Base-by-base conservation (phyloP, 441 rosid genomes). In the Erodium moschatum region DNA sequence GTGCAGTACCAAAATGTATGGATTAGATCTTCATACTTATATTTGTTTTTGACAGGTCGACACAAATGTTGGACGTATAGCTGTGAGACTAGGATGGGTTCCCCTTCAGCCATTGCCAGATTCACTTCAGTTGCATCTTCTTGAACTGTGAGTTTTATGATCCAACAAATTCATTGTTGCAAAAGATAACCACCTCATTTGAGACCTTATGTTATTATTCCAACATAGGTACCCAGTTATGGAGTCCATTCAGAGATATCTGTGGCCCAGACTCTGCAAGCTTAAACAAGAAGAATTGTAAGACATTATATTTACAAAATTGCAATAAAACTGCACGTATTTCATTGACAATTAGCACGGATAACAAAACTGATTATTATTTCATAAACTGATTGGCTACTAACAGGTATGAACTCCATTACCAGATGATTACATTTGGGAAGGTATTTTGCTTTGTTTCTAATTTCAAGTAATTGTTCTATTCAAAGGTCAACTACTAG, bases 51-150 rank as follows among this genome's bases (percentile, higher is more conserved):
- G 46, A 70, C 84, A 95, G 99, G 99, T 95, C 65, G 99, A 92
- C 81, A 95, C 98, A 0, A 92, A 95, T 75, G 99, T 95, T 42
- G 99, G 98, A 77, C 86, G 97, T 31, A 95, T 95, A 78, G 99
- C 98, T 8, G 98, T 95, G 74, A 82, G 99, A 80, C 76, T 95
- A 67, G 99, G 99, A 80, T 95, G 99, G 99, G 99, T 92, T 44
- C 50, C 50, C 50, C 88, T 95, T 62, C 91, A 88, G 77, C 97
- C 99, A 44, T 78, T 95, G 77, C 99, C 99, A 19, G 98, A 92
- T 69, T 85, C 95, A 73, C 96, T 95, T 69, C 99, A 95, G 76
- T 70, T 95, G 73, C 99, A 95, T 77, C 92, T 92, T 20, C 81
- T 95, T 46, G 99, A 95, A 83, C 81, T 90, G 99, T 92, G 76